A percentile compares a stretch with the other conserved stretches of the same genome.
phyloP scores from a whole-genome alignment of 1,139 yeast genomes.

The Blastobotrys indianensis region DNA sequence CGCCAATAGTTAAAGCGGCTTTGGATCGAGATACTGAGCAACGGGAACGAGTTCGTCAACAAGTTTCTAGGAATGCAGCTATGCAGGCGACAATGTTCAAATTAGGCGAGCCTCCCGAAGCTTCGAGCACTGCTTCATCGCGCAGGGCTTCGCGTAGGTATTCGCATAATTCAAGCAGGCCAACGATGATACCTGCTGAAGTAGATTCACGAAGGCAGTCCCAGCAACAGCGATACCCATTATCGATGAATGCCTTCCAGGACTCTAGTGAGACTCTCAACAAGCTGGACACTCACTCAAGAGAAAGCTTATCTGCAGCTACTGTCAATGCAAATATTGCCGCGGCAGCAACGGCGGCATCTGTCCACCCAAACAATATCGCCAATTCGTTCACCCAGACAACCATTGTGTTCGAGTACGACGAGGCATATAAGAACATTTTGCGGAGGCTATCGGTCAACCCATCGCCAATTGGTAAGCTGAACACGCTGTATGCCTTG shows the following conservation, averaged over 20 bases:
- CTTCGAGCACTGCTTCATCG: background rate
- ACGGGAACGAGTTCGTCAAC: constrained; percentile 16
- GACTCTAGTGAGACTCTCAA: constrained; percentile 8
- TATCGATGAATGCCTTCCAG: background rate
- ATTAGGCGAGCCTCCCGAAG: constrained; percentile 19
- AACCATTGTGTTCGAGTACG: constrained; percentile 21
- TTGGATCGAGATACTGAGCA: constrained; percentile 16
- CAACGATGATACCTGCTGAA: too few relatives aligned
- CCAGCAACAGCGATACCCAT: background rate
- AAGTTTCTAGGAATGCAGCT: constrained; percentile 17
- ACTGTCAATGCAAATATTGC: background rate
- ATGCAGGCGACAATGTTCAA: constrained; percentile 14
- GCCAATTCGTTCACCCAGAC: background rate
- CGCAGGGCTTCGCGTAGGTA: constrained; percentile 2
- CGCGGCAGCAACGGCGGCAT: constrained; percentile 1
- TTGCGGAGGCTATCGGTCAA: constrained; percentile 25
- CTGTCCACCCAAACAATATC: background rate
- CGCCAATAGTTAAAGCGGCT: constrained; percentile 21
- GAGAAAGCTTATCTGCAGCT: constrained; percentile 7
- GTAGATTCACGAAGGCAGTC: background rate
- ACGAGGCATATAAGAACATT: constrained; percentile 27
- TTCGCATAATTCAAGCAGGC: background rate
- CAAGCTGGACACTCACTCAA: constrained; percentile 7
- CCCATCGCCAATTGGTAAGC: constrained; percentile 30
- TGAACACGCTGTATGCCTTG: constrained; percentile 27